A percentile compares a stretch with the other conserved stretches of the same genome.
Conservation (phyloP, 2,329 filamentous ascomycete genomes). For the Exophiala sideris region DNA sequence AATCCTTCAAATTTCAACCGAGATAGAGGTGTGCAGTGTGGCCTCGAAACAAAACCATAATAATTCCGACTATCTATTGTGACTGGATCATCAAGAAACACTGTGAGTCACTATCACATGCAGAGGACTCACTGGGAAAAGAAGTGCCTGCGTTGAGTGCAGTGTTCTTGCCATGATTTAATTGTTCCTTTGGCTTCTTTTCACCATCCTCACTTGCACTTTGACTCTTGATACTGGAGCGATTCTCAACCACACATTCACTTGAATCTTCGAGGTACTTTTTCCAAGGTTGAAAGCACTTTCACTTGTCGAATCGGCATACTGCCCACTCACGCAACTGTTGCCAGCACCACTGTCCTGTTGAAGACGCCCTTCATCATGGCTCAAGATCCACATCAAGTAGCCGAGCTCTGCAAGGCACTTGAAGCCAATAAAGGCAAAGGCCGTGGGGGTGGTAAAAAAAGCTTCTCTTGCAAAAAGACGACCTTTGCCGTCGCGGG, state of each 20-base stretch:
- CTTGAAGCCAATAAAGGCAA: slow-evolving; percentile 59
- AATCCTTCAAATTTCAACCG: too few species aligned
- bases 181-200: neutral
- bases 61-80: neutral
- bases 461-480: slow-evolving; percentile 72
- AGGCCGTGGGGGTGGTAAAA: slow-evolving; percentile 44
- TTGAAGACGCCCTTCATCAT: slow-evolving; percentile 38
- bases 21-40: too few species aligned
- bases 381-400: slow-evolving; percentile 68
- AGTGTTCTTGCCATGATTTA: neutral
- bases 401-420: slow-evolving; percentile 61
- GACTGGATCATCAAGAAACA: neutral
- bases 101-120: neutral
- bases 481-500: slow-evolving; percentile 70
- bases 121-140: too few species aligned
- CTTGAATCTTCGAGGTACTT: neutral
- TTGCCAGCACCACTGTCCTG: neutral
- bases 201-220: too few species aligned
- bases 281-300: neutral
- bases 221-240: neutral
- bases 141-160: neutral
- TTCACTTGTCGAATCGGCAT: too few species aligned
- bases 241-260: neutral
- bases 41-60: neutral
- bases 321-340: neutral